Evolutionary conservation across 805 yeast genomes (phyloP), one percentile per base, ranked within the genome.

Genomic region (Ogataea methanolica): DNA sequence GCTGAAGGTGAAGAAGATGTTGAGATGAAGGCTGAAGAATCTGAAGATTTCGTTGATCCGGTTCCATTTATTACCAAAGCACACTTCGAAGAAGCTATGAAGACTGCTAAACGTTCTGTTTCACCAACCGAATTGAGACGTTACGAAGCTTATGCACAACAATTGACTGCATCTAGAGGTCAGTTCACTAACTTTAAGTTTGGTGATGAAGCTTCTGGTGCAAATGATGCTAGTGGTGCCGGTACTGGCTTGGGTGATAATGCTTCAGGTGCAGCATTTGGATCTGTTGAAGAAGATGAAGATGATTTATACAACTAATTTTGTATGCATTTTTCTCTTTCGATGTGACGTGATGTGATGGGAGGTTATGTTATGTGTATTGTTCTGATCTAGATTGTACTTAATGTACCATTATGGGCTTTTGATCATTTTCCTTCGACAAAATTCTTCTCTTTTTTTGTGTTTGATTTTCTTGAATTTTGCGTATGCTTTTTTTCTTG

Each of bases 51-150:
- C 60, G 90, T 83, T 64, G 99, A 94, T 67, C 89, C 96, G 31
- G 99, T 94, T 58, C 99, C 99, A 62, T 94, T 70, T 69, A 92
- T 94, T 62, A 88, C 96, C 31, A 87, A 85, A 65, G 85, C 84
- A 44, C 99, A 94, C 69, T 90, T 94, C 61, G 97, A 94, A 71
- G 98, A 94, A 76, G 99, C 99, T 41, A 94, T 94, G 99, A 91
- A 92, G 83, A 90, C 98, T 1, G 99, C 99, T 45, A 86, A 90
- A 71, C 87, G 98, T 62, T 91, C 97, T 47, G 99, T 94, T 42
- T 84, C 95, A 37, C 98, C 95, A 64, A 88, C 97, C 36, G 99
- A 94, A 72, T 79, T 94, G 64, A 94, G 99, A 73, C 91, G 99
- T 72, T 94, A 94, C 69, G 99, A 94, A 74, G 95, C 98, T 7